A percentile compares a stretch with the other conserved stretches of the same genome.
These are phyloP conservation scores for Peronospora tabacina DNA, from an alignment of 352 stramenopile species.

Conservation along the genomic window DNA sequence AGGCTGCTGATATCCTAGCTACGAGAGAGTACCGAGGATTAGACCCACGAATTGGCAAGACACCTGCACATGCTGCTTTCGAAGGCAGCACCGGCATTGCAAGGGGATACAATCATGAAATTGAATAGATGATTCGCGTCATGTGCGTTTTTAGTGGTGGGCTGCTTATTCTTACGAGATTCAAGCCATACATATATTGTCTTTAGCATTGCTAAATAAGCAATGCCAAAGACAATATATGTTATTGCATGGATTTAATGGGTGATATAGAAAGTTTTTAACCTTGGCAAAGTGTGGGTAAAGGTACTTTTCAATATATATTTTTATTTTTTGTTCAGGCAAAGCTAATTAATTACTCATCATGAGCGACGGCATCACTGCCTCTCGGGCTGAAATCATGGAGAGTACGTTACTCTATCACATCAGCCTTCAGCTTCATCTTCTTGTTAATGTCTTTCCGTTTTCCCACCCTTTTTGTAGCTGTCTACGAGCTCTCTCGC, in stretches of 20 bases:
- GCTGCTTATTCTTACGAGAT: too few species aligned
- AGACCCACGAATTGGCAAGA: conserved; percentile 77
- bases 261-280: background rate
- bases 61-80: conserved; percentile 65
- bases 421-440: too few species aligned
- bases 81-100: conserved; percentile 69
- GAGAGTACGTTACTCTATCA: conserved; percentile 31
- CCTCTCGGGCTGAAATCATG: conserved; percentile 46
- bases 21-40: conserved; percentile 70
- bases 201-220: too few species aligned
- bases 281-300: background rate
- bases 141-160: background rate
- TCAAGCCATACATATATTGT: too few species aligned
- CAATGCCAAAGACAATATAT: too few species aligned
- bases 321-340: background rate
- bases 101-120: conserved; percentile 64
- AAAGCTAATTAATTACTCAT: background rate
- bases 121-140: conserved; percentile 14
- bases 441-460: background rate
- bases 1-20: conserved; percentile 66
- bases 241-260: too few species aligned
- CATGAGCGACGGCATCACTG: conserved; percentile 38
- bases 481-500: conserved; percentile 85
- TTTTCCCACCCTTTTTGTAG: conserved; percentile 20
- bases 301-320: background rate